A percentile compares a stretch with the other conserved stretches of the same genome.
phyloP scores from a whole-genome alignment of 768 basidiomycete species.

The Russula griseocarnosa region DNA sequence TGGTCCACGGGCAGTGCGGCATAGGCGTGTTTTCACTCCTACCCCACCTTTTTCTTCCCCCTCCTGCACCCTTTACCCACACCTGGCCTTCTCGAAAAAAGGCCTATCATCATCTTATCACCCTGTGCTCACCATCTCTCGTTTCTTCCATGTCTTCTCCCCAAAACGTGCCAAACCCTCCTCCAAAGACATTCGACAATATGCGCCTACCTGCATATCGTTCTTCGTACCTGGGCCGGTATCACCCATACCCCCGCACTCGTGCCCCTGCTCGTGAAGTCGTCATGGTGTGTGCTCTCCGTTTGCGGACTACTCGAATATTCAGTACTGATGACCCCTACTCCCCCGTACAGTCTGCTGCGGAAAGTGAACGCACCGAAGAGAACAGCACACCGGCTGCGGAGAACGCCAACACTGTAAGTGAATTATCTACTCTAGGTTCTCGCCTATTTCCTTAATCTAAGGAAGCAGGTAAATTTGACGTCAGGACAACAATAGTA shows the following conservation, averaged over 20 bases:
- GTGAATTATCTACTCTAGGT: not conserved
- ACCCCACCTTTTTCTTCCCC: not conserved
- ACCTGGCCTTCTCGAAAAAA: not conserved
- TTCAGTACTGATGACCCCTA: not conserved
- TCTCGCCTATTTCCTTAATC: not conserved
- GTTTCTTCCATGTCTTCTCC: constrained; percentile 11
- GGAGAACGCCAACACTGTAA: constrained; percentile 6
- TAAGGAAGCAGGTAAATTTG: constrained; percentile 9
- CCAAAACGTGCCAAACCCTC: not conserved
- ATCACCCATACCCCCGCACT: constrained; percentile 26
- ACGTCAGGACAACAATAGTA: not conserved
- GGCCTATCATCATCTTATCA: constrained; percentile 1
- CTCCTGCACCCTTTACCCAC: constrained; percentile 17
- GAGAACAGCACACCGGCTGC: not conserved
- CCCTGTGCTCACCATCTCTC: not conserved
- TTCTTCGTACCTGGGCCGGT: constrained; percentile 21
- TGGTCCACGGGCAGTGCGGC: constrained; percentile 11
- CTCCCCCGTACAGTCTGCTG: not conserved
- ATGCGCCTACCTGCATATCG: constrained; percentile 27
- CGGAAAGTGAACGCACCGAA: constrained; percentile 8
- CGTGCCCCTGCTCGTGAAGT: constrained; percentile 16
- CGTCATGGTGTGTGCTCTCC: constrained; percentile 8
- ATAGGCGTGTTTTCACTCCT: constrained; percentile 6
- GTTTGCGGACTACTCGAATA: not conserved
- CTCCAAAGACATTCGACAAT: constrained; percentile 6